Conservation (phyloP, 2,329 filamentous ascomycete species). For the Coniella lustricola region DNA sequence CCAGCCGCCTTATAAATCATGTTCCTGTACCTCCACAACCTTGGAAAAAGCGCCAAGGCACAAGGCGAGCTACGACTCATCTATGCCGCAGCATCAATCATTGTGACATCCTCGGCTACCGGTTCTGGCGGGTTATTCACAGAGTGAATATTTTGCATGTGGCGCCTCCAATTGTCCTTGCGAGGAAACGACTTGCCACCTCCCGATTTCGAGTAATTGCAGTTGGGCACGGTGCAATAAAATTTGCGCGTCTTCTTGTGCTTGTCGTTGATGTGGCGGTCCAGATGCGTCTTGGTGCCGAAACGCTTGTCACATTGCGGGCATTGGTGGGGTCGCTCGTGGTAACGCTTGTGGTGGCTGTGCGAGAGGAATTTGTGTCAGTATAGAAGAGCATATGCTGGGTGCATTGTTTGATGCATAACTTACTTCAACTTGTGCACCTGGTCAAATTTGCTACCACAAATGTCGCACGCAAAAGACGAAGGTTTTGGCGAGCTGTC, state of each 20-base stretch:
- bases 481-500: conserved; percentile 21
- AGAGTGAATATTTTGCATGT: conserved; percentile 53
- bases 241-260: conserved; percentile 54
- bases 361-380: conserved; percentile 17
- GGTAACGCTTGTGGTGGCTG: conserved; percentile 54
- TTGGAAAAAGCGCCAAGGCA: too few relatives aligned
- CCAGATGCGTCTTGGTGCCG: conserved; percentile 55
- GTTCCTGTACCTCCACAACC: too few relatives aligned
- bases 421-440: conserved; percentile 53
- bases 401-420: not conserved
- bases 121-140: conserved; percentile 38
- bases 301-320: conserved; percentile 47
- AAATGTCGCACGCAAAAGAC: conserved; percentile 34
- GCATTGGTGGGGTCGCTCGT: conserved; percentile 47
- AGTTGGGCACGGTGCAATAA: conserved; percentile 48
- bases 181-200: conserved; percentile 50
- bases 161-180: conserved; percentile 57
- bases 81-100: not conserved
- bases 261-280: conserved; percentile 56
- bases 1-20: too few relatives aligned
- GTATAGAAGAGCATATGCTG: not conserved
- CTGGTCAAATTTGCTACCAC: conserved; percentile 45
- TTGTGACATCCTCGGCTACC: conserved; percentile 32
- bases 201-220: conserved; percentile 48
- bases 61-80: too few relatives aligned